Evolutionary conservation across 2,329 filamentous ascomycete genomes (phyloP), one percentile per base, ranked within the genome.

Genomic region (Zasmidium angulare): DNA sequence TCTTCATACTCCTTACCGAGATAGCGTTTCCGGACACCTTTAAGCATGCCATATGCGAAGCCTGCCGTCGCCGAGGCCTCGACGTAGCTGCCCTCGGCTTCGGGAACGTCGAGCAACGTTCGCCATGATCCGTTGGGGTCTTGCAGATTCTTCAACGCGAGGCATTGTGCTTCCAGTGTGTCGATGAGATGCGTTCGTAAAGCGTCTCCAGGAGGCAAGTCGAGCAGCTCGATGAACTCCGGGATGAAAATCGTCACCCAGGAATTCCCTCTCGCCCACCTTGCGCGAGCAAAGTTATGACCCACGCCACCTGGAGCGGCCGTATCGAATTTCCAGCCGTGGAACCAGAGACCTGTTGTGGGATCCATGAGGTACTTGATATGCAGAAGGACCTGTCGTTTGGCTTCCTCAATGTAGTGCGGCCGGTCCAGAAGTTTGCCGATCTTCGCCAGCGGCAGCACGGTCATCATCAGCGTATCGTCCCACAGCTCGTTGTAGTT

Each of bases 401-500:
- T 91, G 11, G 89, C 89, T 75, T 93, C 90, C 46, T 86, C 87
- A 23, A 93, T 79, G 71, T 93, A 93, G 65, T 89, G 83, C 0
- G 88, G 87, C 1, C 89, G 79, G 61, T 84, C 79, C 2, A 93
- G 81, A 2, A 91, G 78, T 57, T 86, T 81, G 0, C 90, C 90
- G 61, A 92, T 92, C 77, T 93, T 93, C 19, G 89, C 89, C 19
- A 93, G 79, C 1, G 90, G 90, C 75, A 93, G 77, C 4, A 91
- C 89, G 0, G 89, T 92, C 90, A 93, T 93, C 89, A 93, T 93
- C 48, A 93, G 80, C 4, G 90, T 93, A 72, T 93, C 90, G 66
- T 92, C 90, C 90, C 90, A 93, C 21, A 93, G 80, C 77, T 93
- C 88, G 72, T 90, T 82, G 62, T 86, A 81, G 74, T 93, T 91